Conservation (phyloP, 2,329 filamentous ascomycete species). For the Nemania bipapillata region DNA sequence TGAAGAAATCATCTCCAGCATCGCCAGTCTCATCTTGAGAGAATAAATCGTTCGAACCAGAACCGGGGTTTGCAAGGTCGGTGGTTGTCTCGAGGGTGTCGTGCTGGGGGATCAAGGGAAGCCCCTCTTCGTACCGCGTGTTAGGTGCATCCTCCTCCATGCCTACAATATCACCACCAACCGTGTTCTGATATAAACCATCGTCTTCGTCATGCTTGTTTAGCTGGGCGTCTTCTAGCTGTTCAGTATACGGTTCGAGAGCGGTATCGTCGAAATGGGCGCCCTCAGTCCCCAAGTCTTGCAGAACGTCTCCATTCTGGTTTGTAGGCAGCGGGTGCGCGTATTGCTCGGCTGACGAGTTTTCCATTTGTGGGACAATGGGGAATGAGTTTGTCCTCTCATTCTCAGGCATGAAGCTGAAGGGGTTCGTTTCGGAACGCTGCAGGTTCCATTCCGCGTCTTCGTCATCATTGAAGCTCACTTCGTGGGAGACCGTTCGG, state of each 20-base stretch:
- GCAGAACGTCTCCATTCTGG: conserved; percentile 65
- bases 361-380: conserved; percentile 60
- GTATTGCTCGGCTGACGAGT: conserved; percentile 45
- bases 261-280: conserved; percentile 57
- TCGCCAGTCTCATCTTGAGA: conserved; percentile 57
- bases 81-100: conserved; percentile 45
- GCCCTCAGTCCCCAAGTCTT: conserved; percentile 63
- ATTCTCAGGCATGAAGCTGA: conserved; percentile 67
- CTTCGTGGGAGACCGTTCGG: conserved; percentile 70
- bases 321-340: conserved; percentile 58
- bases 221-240: conserved; percentile 50
- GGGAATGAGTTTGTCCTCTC: conserved; percentile 74
- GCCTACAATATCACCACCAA: conserved; percentile 59
- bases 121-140: conserved; percentile 74
- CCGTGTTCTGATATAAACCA: conserved; percentile 50
- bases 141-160: conserved; percentile 60
- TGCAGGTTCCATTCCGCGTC: conserved; percentile 68
- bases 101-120: conserved; percentile 67
- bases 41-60: conserved; percentile 53
- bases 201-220: conserved; percentile 39
- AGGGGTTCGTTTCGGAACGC: conserved; percentile 66
- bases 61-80: conserved; percentile 44
- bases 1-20: conserved; percentile 72
- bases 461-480: conserved; percentile 68
- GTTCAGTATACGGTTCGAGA: conserved; percentile 50